Conservation (phyloP, 768 basidiomycete species). For the Vishniacozyma victoriae region DNA sequence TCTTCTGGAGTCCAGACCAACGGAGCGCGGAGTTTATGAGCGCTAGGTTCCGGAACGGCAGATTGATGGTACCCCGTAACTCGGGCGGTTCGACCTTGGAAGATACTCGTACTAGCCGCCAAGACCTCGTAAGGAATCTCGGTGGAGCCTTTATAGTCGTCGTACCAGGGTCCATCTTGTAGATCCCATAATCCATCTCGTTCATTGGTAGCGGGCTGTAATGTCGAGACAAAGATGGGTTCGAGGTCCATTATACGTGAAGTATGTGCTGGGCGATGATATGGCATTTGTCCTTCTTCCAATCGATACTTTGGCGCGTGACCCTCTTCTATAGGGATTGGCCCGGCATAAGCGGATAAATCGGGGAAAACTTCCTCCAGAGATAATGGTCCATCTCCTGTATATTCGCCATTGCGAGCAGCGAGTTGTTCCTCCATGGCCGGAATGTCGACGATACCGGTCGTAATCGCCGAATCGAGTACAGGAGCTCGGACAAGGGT, state of each 20-base stretch:
- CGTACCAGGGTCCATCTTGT: constrained; percentile 45
- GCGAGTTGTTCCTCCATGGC: too few species aligned
- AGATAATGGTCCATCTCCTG: too few species aligned
- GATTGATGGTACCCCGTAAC: too few species aligned
- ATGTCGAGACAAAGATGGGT: constrained; percentile 74
- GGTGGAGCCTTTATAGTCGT: constrained; percentile 31
- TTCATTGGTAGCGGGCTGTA: constrained; percentile 74
- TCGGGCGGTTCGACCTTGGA: constrained; percentile 17
- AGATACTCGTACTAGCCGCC: constrained; percentile 24
- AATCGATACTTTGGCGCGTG: constrained; percentile 64
- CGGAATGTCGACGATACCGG: constrained; percentile 24
- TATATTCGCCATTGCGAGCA: too few species aligned
- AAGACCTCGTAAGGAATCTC: constrained; percentile 25
- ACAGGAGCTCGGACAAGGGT: constrained; percentile 22
- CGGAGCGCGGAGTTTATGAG: constrained; percentile 8
- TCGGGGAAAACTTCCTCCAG: constrained; percentile 73
- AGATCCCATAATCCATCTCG: constrained; percentile 60
- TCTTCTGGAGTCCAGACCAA: constrained; percentile 66
- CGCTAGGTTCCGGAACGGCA: background rate
- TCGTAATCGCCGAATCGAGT: constrained; percentile 17
- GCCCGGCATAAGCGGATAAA: constrained; percentile 53
- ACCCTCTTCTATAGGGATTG: constrained; percentile 52
- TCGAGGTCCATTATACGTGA: constrained; percentile 72
- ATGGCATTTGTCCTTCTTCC: constrained; percentile 63
- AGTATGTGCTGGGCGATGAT: constrained; percentile 67